phyloP scores from a whole-genome alignment of 805 yeast genomes.

The Sugiyamaella americana region DNA sequence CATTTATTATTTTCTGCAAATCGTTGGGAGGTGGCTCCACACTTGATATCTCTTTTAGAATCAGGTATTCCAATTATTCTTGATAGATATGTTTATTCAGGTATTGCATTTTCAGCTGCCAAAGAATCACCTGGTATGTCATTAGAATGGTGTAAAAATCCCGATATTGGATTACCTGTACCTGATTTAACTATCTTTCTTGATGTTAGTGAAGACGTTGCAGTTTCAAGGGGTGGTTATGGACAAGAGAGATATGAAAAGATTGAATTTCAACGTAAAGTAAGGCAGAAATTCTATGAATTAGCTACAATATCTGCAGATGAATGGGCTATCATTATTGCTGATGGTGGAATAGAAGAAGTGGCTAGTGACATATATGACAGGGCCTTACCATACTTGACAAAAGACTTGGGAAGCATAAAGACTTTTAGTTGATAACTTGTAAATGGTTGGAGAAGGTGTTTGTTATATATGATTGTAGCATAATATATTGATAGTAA shows the following conservation, averaged over 20 bases:
- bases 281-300: slow-evolving; percentile 49
- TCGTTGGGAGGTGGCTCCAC: slow-evolving; percentile 74
- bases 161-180: slow-evolving; percentile 77
- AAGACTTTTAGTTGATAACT: no score
- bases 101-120: slow-evolving; percentile 87
- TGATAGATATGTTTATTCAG: slow-evolving; percentile 89
- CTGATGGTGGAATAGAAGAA: no score
- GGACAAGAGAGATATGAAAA: slow-evolving; percentile 94
- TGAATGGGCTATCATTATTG: slow-evolving; percentile 47
- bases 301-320: slow-evolving; percentile 23
- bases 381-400: no score
- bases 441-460: no score
- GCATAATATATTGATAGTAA: no score
- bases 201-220: slow-evolving; percentile 46
- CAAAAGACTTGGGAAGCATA: no score
- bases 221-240: slow-evolving; percentile 61
- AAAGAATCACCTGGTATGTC: slow-evolving; percentile 50
- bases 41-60: slow-evolving; percentile 41
- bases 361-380: no score
- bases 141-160: slow-evolving; percentile 68
- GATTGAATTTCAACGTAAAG: slow-evolving; percentile 64
- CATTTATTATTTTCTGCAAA: slow-evolving; percentile 89
- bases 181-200: slow-evolving; percentile 84
- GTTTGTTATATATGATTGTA: no score
- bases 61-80: slow-evolving; percentile 58